Evolutionary conservation across 768 basidiomycete genomes (phyloP), one percentile per base, ranked within the genome.

Genomic region (Serendipita indica): DNA sequence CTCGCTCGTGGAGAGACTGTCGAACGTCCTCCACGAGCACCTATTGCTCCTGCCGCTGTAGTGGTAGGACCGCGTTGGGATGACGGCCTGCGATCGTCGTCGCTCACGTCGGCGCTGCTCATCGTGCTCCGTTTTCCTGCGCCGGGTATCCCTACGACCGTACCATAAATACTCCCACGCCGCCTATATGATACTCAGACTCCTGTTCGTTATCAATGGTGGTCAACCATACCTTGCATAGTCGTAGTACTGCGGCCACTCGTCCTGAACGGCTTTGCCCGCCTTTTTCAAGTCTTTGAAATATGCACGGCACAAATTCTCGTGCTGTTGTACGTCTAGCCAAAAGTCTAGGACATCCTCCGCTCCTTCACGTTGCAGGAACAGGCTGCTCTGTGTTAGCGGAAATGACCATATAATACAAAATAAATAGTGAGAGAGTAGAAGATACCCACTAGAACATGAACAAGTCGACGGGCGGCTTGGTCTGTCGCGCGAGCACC

Each of bases 271-370:
- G 12, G 86, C 82, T 27, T 86, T 80, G 2, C 93, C 92, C 0
- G 92, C 92, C 73, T 93, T 92, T 67, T 89, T 85, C 57, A 99
- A 82, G 70, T 98, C 96, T 76, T 97, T 96, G 81, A 99, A 98
- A 71, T 98, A 98, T 5, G 94, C 96, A 61, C 93, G 80, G 70
- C 94, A 98, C 33, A 99, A 81, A 68, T 97, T 97, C 73, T 98
- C 96, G 69, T 99, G 96, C 72, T 98, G 96, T 65, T 96, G 92
- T 3, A 98, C 96, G 69, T 99, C 96, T 28, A 99, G 79, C 93
- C 94, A 98, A 66, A 98, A 98, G 69, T 99, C 96, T 43, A 99
- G 73, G 52, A 92, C 87, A 69, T 99, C 96, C 68, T 98, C 94
- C 58, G 89, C 82, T 25, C 90, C 89, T 72, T 99, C 94, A 33